These are phyloP conservation scores for Pichia sp. DNA, from an alignment of 1,139 yeast genomes.

Conservation along the genomic window DNA sequence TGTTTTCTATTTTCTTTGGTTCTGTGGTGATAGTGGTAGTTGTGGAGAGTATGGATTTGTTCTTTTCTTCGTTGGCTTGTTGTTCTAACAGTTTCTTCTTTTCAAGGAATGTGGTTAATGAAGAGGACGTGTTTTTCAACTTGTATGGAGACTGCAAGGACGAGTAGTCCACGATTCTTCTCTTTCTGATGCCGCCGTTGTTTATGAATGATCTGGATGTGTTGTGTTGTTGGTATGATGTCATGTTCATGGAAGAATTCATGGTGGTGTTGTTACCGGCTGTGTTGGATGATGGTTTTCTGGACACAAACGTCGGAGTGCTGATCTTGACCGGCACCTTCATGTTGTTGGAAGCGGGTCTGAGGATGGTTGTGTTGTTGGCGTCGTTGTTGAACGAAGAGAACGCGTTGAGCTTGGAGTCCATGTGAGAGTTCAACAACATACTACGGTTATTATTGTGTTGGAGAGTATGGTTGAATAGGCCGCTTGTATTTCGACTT, in stretches of 20 bases:
- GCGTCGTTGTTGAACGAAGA: slow-evolving; percentile 13
- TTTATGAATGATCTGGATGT: slow-evolving; percentile 5
- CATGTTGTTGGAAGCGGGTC: slow-evolving; percentile 21
- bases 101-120: slow-evolving; percentile 36
- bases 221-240: not conserved
- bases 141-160: slow-evolving; percentile 66
- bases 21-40: slow-evolving; percentile 7
- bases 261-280: slow-evolving; percentile 2
- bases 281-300: not conserved
- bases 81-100: slow-evolving; percentile 23
- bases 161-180: slow-evolving; percentile 59
- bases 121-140: slow-evolving; percentile 39
- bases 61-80: slow-evolving; percentile 20
- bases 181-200: slow-evolving; percentile 37
- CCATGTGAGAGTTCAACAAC: slow-evolving; percentile 10
- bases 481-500: slow-evolving; percentile 16
- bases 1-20: slow-evolving; percentile 20
- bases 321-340: slow-evolving; percentile 26
- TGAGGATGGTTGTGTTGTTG: slow-evolving; percentile 21
- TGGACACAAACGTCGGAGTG: slow-evolving; percentile 27
- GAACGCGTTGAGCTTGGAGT: slow-evolving; percentile 6
- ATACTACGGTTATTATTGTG: slow-evolving; percentile 1
- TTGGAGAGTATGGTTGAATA: not conserved
- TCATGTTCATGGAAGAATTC: slow-evolving; percentile 4
- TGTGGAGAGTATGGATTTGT: not conserved